Percentiles rank a stretch among this genome's conserved stretches.
phyloP scores from a whole-genome alignment of 352 stramenopile species.

The Plasmopara halstedii region DNA sequence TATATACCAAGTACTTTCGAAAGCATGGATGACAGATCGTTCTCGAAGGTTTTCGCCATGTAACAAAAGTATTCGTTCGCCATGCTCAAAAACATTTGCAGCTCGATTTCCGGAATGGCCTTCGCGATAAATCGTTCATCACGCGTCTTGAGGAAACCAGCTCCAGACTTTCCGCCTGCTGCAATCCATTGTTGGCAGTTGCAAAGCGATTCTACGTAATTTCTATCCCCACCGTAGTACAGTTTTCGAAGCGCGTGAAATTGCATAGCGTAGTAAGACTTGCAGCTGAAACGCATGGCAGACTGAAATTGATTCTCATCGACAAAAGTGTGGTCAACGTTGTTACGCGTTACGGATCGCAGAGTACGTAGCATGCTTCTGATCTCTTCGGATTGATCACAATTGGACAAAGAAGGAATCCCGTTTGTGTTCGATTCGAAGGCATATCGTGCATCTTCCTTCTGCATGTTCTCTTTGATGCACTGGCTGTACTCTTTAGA shows the following conservation, averaged over 20 bases:
- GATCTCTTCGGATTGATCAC: conserved; percentile 21
- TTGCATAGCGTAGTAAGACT: conserved; percentile 86
- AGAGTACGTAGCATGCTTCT: conserved; percentile 60
- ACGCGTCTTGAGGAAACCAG: conserved; percentile 79
- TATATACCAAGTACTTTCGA: conserved; percentile 85
- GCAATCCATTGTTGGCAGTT: conserved; percentile 83
- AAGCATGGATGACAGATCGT: conserved; percentile 82
- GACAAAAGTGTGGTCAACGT: conserved; percentile 79
- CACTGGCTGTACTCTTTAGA: conserved; percentile 75
- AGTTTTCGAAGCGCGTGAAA: conserved; percentile 78
- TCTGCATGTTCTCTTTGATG: conserved; percentile 65
- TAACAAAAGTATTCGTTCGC: conserved; percentile 86
- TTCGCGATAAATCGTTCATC: conserved; percentile 86
- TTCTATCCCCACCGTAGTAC: conserved; percentile 78
- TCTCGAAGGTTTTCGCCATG: conserved; percentile 84
- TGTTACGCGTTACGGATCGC: conserved; percentile 59
- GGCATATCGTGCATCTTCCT: conserved; percentile 34
- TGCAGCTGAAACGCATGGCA: conserved; percentile 77
- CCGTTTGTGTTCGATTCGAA: conserved; percentile 30
- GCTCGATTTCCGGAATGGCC: conserved; percentile 76
- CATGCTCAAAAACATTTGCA: conserved; percentile 88
- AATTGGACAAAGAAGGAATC: conserved; percentile 15
- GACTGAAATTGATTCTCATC: conserved; percentile 83
- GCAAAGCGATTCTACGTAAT: conserved; percentile 83
- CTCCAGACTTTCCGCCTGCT: conserved; percentile 78